These are phyloP conservation scores for Tuber microsphaerosporum DNA, from an alignment of 495 filamentous ascomycete genomes.

Conservation along the genomic window DNA sequence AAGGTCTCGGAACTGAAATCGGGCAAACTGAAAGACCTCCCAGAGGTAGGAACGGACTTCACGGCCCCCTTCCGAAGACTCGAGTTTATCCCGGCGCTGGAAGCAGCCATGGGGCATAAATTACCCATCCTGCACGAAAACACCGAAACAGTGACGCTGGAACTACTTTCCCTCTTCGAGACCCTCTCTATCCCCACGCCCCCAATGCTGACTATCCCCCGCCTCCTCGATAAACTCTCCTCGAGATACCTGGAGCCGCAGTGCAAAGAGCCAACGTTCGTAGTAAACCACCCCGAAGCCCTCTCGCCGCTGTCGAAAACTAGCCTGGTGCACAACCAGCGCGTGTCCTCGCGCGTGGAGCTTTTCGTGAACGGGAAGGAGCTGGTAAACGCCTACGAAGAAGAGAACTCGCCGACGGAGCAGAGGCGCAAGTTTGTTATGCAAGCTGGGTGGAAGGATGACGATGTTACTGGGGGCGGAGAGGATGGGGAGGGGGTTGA, in stretches of 20 bases:
- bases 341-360: constrained; percentile 72
- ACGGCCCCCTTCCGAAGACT: constrained; percentile 53
- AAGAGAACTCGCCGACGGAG: constrained; percentile 87
- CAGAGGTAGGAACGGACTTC: constrained; percentile 22
- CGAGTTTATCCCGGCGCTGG: constrained; percentile 75
- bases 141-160: constrained; percentile 48
- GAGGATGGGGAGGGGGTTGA: constrained; percentile 52
- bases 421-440: constrained; percentile 76
- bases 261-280: constrained; percentile 68
- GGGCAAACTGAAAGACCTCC: constrained; percentile 50
- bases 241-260: constrained; percentile 66
- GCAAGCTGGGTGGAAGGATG: constrained; percentile 46
- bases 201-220: constrained; percentile 57
- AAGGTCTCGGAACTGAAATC: constrained; percentile 50
- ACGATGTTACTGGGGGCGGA: constrained; percentile 16
- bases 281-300: constrained; percentile 82
- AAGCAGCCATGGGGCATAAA: constrained; percentile 54
- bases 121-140: constrained; percentile 60
- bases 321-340: constrained; percentile 43
- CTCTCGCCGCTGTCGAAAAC: constrained; percentile 91
- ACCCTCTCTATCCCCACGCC: constrained; percentile 51
- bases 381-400: constrained; percentile 91
- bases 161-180: constrained; percentile 49
- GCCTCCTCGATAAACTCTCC: constrained; percentile 79
- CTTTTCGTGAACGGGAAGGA: constrained; percentile 76